A percentile compares a stretch with the other conserved stretches of the same genome.
These are phyloP conservation scores for Pelargonium citronellum DNA, from an alignment of 441 rosid species.

Conservation along the genomic window DNA sequence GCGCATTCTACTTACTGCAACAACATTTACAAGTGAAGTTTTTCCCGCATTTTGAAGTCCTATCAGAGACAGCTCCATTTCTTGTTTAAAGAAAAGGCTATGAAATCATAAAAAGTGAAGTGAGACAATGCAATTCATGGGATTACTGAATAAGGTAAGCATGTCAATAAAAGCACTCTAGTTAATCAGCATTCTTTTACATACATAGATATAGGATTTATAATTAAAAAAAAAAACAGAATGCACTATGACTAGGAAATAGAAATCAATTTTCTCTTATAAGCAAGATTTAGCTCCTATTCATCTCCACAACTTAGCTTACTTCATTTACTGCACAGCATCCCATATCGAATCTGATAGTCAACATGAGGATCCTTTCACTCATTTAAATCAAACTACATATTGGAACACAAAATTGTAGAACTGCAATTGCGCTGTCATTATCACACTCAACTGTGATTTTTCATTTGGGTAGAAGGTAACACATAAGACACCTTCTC, in stretches of 20 bases:
- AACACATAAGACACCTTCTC: not conserved
- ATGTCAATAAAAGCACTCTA: not conserved
- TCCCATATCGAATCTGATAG: not conserved
- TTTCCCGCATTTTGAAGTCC: conserved; percentile 81
- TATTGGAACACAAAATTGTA: no score
- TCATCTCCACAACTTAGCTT: not conserved
- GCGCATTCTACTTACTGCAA: conserved; percentile 45
- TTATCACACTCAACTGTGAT: no score
- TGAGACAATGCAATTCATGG: not conserved
- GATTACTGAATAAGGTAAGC: not conserved
- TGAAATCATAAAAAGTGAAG: conserved; percentile 14
- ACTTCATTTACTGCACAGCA: not conserved
- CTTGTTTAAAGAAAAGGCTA: conserved; percentile 77
- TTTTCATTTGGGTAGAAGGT: not conserved
- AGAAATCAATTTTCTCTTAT: not conserved
- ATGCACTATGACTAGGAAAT: not conserved
- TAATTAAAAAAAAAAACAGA: not conserved
- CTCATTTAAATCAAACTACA: no score
- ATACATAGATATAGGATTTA: not conserved
- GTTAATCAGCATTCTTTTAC: not conserved
- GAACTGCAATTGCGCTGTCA: no score
- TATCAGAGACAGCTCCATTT: conserved; percentile 68
- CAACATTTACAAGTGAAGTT: conserved; percentile 67
- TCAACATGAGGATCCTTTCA: no score
- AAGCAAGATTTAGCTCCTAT: not conserved